Evolutionary conservation across 139 green algal genomes (phyloP).

Genomic region (Picochlorum costavermella): DNA sequence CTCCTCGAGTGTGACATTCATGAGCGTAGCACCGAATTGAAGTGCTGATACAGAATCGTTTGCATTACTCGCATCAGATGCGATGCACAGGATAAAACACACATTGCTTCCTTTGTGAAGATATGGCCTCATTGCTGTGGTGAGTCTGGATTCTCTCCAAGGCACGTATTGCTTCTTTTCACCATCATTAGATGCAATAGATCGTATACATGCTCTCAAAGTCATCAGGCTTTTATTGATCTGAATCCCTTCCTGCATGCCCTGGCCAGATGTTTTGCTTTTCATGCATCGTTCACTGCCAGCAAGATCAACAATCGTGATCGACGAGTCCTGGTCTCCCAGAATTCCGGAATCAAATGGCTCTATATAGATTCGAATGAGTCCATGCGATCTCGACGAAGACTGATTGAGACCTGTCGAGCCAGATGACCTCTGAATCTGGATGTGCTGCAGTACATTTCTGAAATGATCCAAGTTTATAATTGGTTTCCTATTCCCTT

Average conservation of each 20-base stretch:
- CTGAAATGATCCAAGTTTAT: no score
- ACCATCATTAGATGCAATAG: slow-evolving; percentile 5
- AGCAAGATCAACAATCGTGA: slow-evolving; percentile 72
- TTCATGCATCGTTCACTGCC: slow-evolving; percentile 60
- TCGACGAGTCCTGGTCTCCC: slow-evolving; percentile 33
- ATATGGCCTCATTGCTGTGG: slow-evolving; percentile 65
- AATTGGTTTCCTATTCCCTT: slow-evolving; percentile 44
- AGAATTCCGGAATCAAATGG: slow-evolving; percentile 31
- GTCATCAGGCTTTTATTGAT: slow-evolving; percentile 76
- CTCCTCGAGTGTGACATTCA: background rate
- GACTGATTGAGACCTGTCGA: slow-evolving; percentile 33
- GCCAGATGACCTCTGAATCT: slow-evolving; percentile 26
- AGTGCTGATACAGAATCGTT: slow-evolving; percentile 68
- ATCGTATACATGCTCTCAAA: slow-evolving; percentile 68
- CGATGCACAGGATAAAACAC: slow-evolving; percentile 74
- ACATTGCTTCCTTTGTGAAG: slow-evolving; percentile 62
- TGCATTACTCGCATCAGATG: slow-evolving; percentile 44
- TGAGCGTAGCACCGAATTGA: slow-evolving; percentile 37
- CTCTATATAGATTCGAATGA: slow-evolving; percentile 58
- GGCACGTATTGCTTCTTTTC: slow-evolving; percentile 12
- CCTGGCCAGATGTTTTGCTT: slow-evolving; percentile 41
- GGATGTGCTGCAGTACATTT: background rate
- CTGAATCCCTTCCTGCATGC: slow-evolving; percentile 52
- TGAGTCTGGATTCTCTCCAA: slow-evolving; percentile 60
- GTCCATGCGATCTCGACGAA: slow-evolving; percentile 60